A percentile compares a stretch with the other conserved stretches of the same genome.
Conservation (phyloP, 2,329 filamentous ascomycete species). For the Cladosporium phlei region DNA sequence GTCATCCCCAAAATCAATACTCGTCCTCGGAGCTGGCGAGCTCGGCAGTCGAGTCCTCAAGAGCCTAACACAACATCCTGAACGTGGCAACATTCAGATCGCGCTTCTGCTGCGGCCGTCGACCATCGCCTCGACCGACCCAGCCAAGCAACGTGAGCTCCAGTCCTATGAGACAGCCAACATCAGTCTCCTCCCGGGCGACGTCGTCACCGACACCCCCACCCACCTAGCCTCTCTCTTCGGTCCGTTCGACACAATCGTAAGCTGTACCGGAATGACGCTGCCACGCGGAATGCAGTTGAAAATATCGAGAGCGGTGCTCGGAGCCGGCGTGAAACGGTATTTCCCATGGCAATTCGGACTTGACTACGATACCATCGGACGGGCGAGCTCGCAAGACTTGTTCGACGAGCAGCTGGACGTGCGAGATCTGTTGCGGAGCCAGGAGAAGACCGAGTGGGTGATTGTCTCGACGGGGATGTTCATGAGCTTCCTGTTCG, state of each 20-base stretch:
- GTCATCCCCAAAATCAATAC: constrained; percentile 32
- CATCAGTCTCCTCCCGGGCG: constrained; percentile 42
- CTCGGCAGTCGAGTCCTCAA: constrained; percentile 55
- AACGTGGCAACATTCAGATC: constrained; percentile 43
- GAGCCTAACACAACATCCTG: constrained; percentile 46
- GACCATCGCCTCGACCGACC: constrained; percentile 12
- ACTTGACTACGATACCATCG: constrained; percentile 64
- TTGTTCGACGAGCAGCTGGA: constrained; percentile 65
- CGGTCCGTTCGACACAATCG: constrained; percentile 48
- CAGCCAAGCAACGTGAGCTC: not conserved
- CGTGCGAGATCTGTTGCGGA: constrained; percentile 51
- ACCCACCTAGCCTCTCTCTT: constrained; percentile 33
- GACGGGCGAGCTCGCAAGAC: constrained; percentile 54
- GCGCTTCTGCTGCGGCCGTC: constrained; percentile 43
- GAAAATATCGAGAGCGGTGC: constrained; percentile 49
- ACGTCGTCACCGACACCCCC: constrained; percentile 36
- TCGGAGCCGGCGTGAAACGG: constrained; percentile 46
- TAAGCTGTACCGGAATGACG: constrained; percentile 59
- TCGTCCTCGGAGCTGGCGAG: constrained; percentile 64
- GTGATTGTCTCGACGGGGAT: constrained; percentile 63
- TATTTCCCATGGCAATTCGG: constrained; percentile 73
- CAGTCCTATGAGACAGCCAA: constrained; percentile 11
- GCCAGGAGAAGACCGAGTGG: constrained; percentile 42
- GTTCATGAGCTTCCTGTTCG: constrained; percentile 67
- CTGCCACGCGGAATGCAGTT: constrained; percentile 52